A percentile compares a stretch with the other conserved stretches of the same genome.
phyloP scores from a whole-genome alignment of 192 early-diverging fungal species.

The Rhizophagus clarus region DNA sequence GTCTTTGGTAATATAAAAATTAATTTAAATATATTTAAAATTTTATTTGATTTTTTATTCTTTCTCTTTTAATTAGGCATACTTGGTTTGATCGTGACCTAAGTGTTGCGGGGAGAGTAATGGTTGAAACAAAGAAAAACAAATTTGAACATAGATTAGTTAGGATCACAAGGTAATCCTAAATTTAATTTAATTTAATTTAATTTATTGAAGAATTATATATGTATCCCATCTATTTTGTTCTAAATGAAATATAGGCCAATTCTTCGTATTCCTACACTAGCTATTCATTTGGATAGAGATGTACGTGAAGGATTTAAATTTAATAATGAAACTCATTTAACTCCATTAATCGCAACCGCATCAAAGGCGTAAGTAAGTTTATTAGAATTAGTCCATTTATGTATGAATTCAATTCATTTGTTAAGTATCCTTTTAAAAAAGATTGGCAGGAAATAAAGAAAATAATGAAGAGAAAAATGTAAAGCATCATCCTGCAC shows the following conservation, averaged over 20 bases:
- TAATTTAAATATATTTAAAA: neutral
- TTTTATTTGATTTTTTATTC: neutral
- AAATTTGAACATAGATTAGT: constrained; percentile 75
- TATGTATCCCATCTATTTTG: neutral
- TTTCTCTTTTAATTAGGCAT: constrained; percentile 41
- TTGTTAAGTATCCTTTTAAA: neutral
- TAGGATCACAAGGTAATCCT: constrained; percentile 57
- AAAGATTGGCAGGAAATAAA: constrained; percentile 11
- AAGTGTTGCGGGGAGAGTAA: constrained; percentile 89
- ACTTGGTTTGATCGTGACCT: constrained; percentile 99
- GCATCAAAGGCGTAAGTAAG: constrained; percentile 62
- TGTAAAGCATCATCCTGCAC: constrained; percentile 77
- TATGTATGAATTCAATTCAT: neutral
- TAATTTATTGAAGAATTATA: neutral
- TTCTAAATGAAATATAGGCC: constrained; percentile 50
- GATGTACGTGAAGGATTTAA: constrained; percentile 76
- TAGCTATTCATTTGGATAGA: constrained; percentile 96
- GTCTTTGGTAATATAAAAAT: constrained; percentile 64
- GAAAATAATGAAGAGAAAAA: constrained; percentile 37
- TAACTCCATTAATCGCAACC: constrained; percentile 86
- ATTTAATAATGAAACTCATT: constrained; percentile 94
- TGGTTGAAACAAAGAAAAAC: constrained; percentile 68
- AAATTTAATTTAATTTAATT: no score
- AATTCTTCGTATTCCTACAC: constrained; percentile 92
- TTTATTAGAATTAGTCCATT: constrained; percentile 8